phyloP scores from a whole-genome alignment of 1,139 yeast genomes.

The Petasospora rhodanensis region DNA sequence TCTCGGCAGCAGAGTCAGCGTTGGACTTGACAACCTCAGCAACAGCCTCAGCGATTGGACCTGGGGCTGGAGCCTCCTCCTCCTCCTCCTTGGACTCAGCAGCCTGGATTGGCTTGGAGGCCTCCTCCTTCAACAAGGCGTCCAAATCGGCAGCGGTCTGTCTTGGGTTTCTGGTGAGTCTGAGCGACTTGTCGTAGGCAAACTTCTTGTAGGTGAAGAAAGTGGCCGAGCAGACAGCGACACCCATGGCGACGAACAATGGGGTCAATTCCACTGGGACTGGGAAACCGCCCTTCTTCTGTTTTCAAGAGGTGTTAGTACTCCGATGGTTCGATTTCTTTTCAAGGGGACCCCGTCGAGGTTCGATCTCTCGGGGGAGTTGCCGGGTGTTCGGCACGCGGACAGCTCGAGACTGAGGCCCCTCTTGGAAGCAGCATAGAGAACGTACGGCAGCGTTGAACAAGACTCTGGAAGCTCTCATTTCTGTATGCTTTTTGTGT shows the following conservation, averaged over 20 bases:
- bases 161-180: conserved; percentile 65
- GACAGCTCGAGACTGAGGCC: not conserved
- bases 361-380: not conserved
- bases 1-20: no score
- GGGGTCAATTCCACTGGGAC: conserved; percentile 79
- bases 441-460: conserved; percentile 44
- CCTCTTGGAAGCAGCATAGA: not conserved
- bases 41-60: no score
- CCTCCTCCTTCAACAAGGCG: conserved; percentile 21
- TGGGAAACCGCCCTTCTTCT: conserved; percentile 31
- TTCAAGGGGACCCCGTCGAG: not conserved
- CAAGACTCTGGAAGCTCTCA: conserved; percentile 55
- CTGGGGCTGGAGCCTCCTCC: no score
- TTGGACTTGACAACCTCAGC: no score
- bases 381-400: not conserved
- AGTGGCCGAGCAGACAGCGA: conserved; percentile 60
- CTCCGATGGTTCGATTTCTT: no score
- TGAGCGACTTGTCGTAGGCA: conserved; percentile 59
- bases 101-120: no score
- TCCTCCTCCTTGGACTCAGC: no score
- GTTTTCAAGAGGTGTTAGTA: conserved; percentile 12
- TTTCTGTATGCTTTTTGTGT: conserved; percentile 22
- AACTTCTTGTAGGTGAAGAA: conserved; percentile 74
- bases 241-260: conserved; percentile 56
- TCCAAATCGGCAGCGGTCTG: conserved; percentile 50